phyloP scores from a whole-genome alignment of 805 yeast species.

The baker's yeast (Saccharomyces cerevisiae) region DNA sequence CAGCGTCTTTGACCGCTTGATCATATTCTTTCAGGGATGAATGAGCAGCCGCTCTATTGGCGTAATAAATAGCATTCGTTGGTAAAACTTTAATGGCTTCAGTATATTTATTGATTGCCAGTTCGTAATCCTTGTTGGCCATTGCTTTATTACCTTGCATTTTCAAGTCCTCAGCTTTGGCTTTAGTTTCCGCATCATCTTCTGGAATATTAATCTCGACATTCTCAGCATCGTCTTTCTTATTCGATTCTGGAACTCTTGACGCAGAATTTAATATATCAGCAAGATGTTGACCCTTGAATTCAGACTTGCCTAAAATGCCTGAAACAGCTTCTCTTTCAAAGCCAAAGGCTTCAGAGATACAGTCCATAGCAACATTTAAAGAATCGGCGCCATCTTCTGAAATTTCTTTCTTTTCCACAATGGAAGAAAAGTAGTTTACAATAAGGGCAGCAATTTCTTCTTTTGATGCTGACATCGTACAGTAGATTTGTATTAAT shows the following conservation, averaged over 20 bases:
- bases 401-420: conserved; percentile 53
- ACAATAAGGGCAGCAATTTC: conserved; percentile 69
- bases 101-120: conserved; percentile 71
- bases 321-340: conserved; percentile 40
- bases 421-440: conserved; percentile 54
- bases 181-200: conserved; percentile 46
- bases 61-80: conserved; percentile 71
- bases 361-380: conserved; percentile 89
- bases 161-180: conserved; percentile 77
- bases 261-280: conserved; percentile 35
- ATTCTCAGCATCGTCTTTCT: conserved; percentile 7
- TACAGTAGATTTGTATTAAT: neutral
- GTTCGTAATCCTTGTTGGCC: conserved; percentile 62
- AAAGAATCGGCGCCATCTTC: conserved; percentile 81
- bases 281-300: conserved; percentile 40
- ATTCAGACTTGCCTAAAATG: conserved; percentile 28
- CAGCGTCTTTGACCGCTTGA: conserved; percentile 76
- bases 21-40: conserved; percentile 69
- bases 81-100: conserved; percentile 67
- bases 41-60: conserved; percentile 96
- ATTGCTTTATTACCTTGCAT: conserved; percentile 83
- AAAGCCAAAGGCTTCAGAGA: conserved; percentile 76
- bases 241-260: neutral
- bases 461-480: conserved; percentile 45
- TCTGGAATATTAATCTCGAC: conserved; percentile 36